Evolutionary conservation across 1,284 basidiomycete species (phyloP), one percentile per base, ranked within the genome.

Genomic region (Austroboletus niveus): DNA sequence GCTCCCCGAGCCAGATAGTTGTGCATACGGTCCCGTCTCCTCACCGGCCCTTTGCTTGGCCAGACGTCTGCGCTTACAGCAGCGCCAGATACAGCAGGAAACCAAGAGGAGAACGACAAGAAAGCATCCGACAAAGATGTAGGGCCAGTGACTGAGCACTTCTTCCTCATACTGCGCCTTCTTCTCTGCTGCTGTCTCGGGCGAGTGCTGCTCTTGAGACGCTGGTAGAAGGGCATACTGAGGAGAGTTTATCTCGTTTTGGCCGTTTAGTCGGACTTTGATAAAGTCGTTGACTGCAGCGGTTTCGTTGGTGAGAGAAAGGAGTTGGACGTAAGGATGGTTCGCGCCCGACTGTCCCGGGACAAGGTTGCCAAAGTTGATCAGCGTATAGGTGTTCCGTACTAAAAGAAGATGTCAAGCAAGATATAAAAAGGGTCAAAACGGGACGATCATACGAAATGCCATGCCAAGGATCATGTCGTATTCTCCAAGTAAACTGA

Each of bases 381-480:
- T 71, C 8, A 85, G 72, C 5, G 78, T 77, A 60, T 85, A 86
- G 4, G 71, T 68, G 63, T 88, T 90, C 27, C 87, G 85, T 54
- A 90, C 87, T 90, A 29, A 20, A 38, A 44, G 5, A 8, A 43
- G 10, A 43, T 1, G 3, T 35, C 65, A 22, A 64, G 43, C 38
- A n/a, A 20, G 42, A 17, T 4, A n/a, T 32, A 29, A 27, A 24
- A 51, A 35, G 24, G 11, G 20, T 40, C 24, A 2, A 42, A 36
- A 39, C 2, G 15, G 46, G 44, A 52, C 12, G 29, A 57, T 29
- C 87, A 59, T 66, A 90, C 88, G 55, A 72, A 90, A 89, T 52
- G 77, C 78, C 88, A 91, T 90, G 57, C 88, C 88, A 48, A 90
- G 75, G 60, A 91, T 88, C 75, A 89, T 82, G 60, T 91, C 88